A percentile compares a stretch with the other conserved stretches of the same genome.
These are phyloP conservation scores for Daldinia bambusicola DNA, from an alignment of 495 filamentous ascomycete species.

Conservation along the genomic window DNA sequence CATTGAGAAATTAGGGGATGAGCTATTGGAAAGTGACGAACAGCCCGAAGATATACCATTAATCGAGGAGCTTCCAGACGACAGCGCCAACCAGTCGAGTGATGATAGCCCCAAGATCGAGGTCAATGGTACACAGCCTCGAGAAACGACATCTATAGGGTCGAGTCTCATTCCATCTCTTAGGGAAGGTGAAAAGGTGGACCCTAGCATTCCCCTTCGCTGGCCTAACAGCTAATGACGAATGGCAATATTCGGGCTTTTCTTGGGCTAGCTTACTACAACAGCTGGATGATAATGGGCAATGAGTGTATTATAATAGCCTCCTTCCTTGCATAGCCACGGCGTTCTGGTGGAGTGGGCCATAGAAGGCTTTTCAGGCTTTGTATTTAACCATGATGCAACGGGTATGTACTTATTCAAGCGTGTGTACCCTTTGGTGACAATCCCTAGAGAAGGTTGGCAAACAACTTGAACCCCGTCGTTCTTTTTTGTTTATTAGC, in stretches of 20 bases:
- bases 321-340: conserved; percentile 36
- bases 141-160: background rate
- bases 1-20: background rate
- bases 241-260: background rate
- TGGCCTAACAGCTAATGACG: conserved; percentile 39
- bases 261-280: background rate
- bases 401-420: background rate
- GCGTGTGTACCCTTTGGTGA: background rate
- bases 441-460: background rate
- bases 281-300: conserved; percentile 10
- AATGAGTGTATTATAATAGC: conserved; percentile 24
- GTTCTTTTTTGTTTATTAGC: background rate
- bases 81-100: background rate
- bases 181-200: conserved; percentile 34
- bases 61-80: background rate
- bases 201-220: conserved; percentile 42
- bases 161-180: conserved; percentile 38
- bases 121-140: background rate
- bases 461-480: background rate
- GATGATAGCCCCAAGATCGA: background rate
- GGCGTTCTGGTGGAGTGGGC: conserved; percentile 32
- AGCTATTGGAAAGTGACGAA: background rate
- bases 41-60: background rate
- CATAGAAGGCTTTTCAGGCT: background rate
- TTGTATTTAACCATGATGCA: conserved; percentile 5